phyloP scores from a whole-genome alignment of 108 stramenopile species.

The Cyclostephanos invisitatus region DNA sequence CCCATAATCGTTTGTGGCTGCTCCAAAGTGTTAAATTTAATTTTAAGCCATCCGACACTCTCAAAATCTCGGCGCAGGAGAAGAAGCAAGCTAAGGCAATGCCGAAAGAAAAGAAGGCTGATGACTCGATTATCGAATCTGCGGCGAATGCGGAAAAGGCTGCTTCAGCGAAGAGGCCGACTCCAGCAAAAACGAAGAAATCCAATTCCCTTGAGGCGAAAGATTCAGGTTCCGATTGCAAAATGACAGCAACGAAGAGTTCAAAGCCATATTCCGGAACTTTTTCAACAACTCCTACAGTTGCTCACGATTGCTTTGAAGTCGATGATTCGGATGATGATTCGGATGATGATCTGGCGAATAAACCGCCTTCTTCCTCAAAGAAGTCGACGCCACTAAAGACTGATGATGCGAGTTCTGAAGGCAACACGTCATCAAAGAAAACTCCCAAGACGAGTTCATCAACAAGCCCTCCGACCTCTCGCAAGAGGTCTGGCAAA shows the following conservation, averaged over 20 bases:
- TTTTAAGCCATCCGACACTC: constrained; percentile 12
- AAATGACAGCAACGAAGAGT: constrained; percentile 18
- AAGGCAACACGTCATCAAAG: constrained; percentile 6
- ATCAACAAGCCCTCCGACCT: neutral
- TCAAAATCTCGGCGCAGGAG: too few relatives aligned
- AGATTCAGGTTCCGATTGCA: constrained; percentile 7
- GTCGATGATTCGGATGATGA: neutral
- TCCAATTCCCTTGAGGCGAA: neutral
- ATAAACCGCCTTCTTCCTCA: neutral
- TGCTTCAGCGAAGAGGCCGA: neutral
- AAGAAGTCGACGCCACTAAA: constrained; percentile 2
- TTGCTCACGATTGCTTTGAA: neutral
- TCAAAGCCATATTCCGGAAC: neutral
- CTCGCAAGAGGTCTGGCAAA: constrained; percentile 33
- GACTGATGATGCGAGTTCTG: constrained; percentile 13
- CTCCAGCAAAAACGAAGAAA: constrained; percentile 11
- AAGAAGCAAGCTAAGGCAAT: neutral
- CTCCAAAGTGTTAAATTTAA: constrained; percentile 14
- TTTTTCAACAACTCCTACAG: neutral
- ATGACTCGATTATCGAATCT: neutral
- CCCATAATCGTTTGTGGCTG: constrained; percentile 11
- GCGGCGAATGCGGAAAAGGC: neutral
- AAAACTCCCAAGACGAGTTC: constrained; percentile 13
- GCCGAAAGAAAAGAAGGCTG: constrained; percentile 14
- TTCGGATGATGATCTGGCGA: neutral